These are phyloP conservation scores for Beauveria asiatica DNA, from an alignment of 2,329 filamentous ascomycete genomes.

Conservation along the genomic window DNA sequence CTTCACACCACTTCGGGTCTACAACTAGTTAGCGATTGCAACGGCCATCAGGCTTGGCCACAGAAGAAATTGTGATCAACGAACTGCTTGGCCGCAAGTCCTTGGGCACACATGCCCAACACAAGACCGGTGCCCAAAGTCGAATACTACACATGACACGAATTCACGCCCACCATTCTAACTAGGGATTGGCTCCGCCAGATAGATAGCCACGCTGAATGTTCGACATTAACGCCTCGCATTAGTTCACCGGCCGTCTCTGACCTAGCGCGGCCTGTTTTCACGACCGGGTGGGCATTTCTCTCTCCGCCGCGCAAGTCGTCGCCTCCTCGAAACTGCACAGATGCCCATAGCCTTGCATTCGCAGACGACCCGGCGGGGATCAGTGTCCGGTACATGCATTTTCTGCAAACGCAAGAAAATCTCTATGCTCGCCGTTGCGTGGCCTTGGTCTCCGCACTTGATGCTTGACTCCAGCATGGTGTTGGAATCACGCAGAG, in stretches of 20 bases:
- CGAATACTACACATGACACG: conserved; percentile 2
- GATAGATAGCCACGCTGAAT: conserved; percentile 9
- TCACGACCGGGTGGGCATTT: conserved; percentile 2
- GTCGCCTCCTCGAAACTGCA: not conserved
- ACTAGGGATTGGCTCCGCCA: not conserved
- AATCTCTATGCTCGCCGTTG: not conserved
- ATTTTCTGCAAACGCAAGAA: not conserved
- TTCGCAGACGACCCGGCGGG: not conserved
- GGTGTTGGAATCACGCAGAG: not conserved
- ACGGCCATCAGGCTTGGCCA: conserved; percentile 3
- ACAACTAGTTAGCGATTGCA: not conserved
- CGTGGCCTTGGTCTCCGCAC: not conserved
- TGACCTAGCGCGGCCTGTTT: conserved; percentile 8
- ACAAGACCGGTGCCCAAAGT: not conserved
- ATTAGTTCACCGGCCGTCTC: conserved; percentile 3
- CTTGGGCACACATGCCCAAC: not conserved
- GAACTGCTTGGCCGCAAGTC: not conserved
- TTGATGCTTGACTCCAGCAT: not conserved
- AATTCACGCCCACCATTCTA: not conserved
- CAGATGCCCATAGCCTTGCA: not conserved
- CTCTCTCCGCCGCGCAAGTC: not conserved
- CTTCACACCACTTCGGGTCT: not conserved
- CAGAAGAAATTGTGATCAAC: conserved; percentile 8
- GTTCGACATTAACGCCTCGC: conserved; percentile 10
- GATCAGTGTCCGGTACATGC: not conserved